These are phyloP conservation scores for Apiospora hydei DNA, from an alignment of 2,329 filamentous ascomycete species.

Conservation along the genomic window DNA sequence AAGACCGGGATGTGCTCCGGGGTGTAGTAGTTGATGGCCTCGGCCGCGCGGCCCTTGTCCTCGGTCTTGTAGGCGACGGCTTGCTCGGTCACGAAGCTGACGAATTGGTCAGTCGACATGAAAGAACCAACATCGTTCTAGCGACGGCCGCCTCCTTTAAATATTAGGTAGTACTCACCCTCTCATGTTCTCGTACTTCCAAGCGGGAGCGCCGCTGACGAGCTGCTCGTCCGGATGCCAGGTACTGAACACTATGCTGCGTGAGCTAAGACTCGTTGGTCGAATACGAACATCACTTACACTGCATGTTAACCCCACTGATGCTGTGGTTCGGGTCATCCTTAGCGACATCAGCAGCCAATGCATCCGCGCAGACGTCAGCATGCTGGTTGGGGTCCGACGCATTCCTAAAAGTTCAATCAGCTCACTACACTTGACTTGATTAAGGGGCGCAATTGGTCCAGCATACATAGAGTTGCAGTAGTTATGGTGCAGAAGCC, in stretches of 20 bases:
- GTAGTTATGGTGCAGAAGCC: conserved; percentile 21
- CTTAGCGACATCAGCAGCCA: conserved; percentile 18
- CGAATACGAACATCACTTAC: background rate
- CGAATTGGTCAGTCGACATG: background rate
- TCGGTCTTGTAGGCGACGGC: conserved; percentile 16
- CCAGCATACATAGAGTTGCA: conserved; percentile 1
- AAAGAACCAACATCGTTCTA: no score
- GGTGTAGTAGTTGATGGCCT: conserved; percentile 23
- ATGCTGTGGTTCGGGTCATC: conserved; percentile 22
- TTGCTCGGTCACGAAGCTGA: conserved; percentile 21
- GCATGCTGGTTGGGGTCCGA: conserved; percentile 21
- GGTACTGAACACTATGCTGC: background rate
- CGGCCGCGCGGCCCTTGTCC: conserved; percentile 8
- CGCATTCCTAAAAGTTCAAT: background rate
- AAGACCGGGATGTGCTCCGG: conserved; percentile 22
- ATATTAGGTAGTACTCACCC: no score
- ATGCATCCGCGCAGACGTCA: conserved; percentile 6
- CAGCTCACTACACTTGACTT: background rate
- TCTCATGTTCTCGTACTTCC: conserved; percentile 22
- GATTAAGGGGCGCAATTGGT: no score
- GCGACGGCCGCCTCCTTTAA: no score
- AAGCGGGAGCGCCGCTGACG: conserved; percentile 9
- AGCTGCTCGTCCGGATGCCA: conserved; percentile 20
- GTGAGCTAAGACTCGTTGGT: background rate
- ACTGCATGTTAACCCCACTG: conserved; percentile 22